A percentile compares a stretch with the other conserved stretches of the same genome.
Evolutionary conservation across 2,329 filamentous ascomycete species (phyloP).

Genomic region (Sporothrix humicola): DNA sequence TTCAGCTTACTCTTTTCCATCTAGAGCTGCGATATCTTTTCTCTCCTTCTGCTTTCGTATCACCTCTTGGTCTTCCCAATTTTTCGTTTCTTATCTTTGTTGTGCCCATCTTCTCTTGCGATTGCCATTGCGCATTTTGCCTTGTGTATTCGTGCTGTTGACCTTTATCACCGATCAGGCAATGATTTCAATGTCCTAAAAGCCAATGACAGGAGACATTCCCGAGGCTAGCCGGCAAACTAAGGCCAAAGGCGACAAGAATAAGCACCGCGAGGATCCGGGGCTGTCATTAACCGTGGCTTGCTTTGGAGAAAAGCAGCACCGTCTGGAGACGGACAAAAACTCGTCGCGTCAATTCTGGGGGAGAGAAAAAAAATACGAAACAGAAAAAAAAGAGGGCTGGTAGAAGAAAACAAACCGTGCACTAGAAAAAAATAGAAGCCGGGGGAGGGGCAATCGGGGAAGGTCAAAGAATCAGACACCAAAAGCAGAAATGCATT

Average conservation of each 20-base stretch:
- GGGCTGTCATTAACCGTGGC: constrained; percentile 26
- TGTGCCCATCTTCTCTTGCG: neutral
- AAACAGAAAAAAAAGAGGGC: neutral
- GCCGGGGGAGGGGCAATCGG: constrained; percentile 5
- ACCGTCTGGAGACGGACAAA: neutral
- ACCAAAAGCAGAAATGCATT: constrained; percentile 18
- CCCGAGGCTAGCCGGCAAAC: constrained; percentile 32
- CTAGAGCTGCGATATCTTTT: neutral
- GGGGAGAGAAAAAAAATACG: neutral
- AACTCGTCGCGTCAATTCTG: constrained; percentile 1
- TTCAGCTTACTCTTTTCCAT: neutral
- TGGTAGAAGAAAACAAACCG: neutral
- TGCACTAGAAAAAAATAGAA: neutral
- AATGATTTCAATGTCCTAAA: neutral
- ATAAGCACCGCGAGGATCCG: constrained; percentile 1
- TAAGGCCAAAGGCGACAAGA: neutral
- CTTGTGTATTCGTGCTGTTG: neutral
- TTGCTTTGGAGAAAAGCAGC: neutral
- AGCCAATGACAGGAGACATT: neutral
- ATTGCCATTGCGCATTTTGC: neutral
- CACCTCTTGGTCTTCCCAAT: neutral
- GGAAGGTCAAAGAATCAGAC: neutral
- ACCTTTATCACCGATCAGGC: neutral
- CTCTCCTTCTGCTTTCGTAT: neutral
- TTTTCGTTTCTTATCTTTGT: neutral